Evolutionary conservation across 2,329 filamentous ascomycete species (phyloP), one percentile per base, ranked within the genome.

Genomic region (Aspergillus floridensis): DNA sequence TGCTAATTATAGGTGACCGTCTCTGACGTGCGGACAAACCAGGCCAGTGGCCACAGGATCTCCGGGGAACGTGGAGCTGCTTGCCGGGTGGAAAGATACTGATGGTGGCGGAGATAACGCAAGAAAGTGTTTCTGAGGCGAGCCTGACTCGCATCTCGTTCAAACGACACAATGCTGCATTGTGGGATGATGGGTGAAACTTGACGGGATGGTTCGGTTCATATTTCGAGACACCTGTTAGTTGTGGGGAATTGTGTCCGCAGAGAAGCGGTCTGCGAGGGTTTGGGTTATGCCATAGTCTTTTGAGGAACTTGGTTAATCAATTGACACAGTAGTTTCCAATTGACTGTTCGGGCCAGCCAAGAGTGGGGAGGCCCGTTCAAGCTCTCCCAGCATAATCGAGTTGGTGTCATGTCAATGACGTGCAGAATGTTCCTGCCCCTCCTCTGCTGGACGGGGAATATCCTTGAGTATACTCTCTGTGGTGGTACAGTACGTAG

Each of bases 321-420:
- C 26, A 3, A 29, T 29, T 29, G 26, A 29, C 8, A 29, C 26
- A 2, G 26, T 29, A 29, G 26, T 29, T 29, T 29, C 26, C 26
- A 29, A 29, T 35, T 35, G 24, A 35, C 22, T 41, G 32, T 24
- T 29, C 35, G 16, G 52, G 19, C 21, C 21, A 29, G 51, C 31
- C 41, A 46, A 26, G 29, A 46, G 53, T 55, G 53, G 53, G 41
- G 53, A 55, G 53, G 14, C 48, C 53, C 53, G 53, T 55, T 55
- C 24, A 48, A 32, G 38, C 26, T 55, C 41, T 16, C 21, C 22
- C 22, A 31, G 41, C 41, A 52, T 47, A 29, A 24, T 46, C 49
- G 48, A 19, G 12, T 44, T 19, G 38, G 38, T 16, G 21, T 31
- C 56, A 53, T 53, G 46, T 26, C 12, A 32, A 52, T 58, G 56